Evolutionary conservation across 345 rosid species (phyloP), one percentile per base, ranked within the genome.

Genomic region (Moricandia moricandioides): DNA sequence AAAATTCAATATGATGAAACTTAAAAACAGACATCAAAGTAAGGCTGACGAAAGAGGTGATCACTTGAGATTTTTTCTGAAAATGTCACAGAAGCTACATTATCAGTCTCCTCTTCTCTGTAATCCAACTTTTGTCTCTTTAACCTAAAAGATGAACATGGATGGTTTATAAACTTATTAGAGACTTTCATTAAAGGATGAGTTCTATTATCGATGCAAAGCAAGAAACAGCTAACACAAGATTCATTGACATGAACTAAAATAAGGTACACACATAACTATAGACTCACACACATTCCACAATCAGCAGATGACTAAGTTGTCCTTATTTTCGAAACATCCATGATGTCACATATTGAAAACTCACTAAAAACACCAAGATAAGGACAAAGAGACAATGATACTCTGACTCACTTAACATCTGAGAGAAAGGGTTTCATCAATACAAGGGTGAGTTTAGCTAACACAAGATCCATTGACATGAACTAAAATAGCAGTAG

Each of bases 121-220:
- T 60, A 66, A 77, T 89, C 96, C 43, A 81, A 71, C 82, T 84
- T 87, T 61, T 29, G 55, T 80, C 87, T 87, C 80, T 94, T 91
- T 35, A 65, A 78, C 81, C 97, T 91, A 83, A 51, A 69, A 49
- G 39, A 54, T 49, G 69, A 65, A 68, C 57, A 71, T 29, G 70
- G 57, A 27, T 56, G 10, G 5, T 8, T 43, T n/a, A 47, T 47
- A 1, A 47, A 47, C 7, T 45, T 45, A 64, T 11, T 11, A 6
- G 59, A 49, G 8, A 27, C 5, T n/a, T 51, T 5, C 60, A 68
- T 11, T 0, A 60, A 34, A 75, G 30, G 0, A 34, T 24, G 54
- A 60, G 40, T 49, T 68, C 0, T 8, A 62, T 24, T 4, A 47
- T 14, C 7, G 3, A 39, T 14, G 24, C 21, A 30, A 13, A 60